Evolutionary conservation across 2,329 filamentous ascomycete genomes (phyloP).

Genomic region (Podosphaera fusca): DNA sequence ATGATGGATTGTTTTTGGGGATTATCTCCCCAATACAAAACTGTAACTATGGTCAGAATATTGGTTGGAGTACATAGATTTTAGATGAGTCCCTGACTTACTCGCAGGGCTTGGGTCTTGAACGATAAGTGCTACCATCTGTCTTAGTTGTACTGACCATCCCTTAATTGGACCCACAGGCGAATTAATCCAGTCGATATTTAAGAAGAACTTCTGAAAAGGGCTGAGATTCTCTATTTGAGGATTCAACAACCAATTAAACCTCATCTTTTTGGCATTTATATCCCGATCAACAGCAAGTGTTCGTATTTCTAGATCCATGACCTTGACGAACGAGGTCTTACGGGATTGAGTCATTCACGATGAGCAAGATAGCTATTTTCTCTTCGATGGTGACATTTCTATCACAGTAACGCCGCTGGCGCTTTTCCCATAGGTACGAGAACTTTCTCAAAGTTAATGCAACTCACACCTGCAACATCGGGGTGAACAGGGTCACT

Average conservation of each 20-base stretch:
- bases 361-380: background rate
- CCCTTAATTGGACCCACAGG: constrained; percentile 18
- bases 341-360: background rate
- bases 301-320: background rate
- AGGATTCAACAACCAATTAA: constrained; percentile 10
- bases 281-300: background rate
- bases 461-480: background rate
- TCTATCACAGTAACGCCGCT: background rate
- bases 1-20: constrained; percentile 28
- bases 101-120: constrained; percentile 16
- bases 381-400: background rate
- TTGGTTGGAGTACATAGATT: background rate
- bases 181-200: constrained; percentile 20
- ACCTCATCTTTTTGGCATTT: constrained; percentile 2
- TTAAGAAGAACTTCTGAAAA: constrained; percentile 14
- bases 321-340: background rate
- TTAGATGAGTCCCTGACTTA: background rate
- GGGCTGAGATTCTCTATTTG: constrained; percentile 5
- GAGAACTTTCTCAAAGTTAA: background rate
- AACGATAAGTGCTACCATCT: constrained; percentile 17
- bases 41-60: background rate
- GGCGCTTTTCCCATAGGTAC: background rate
- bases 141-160: constrained; percentile 21
- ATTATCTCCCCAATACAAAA: constrained; percentile 56
- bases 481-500: background rate